Percentiles rank a stretch among this genome's conserved stretches.
Conservation (phyloP, 2,329 filamentous ascomycete genomes). For the Piedraia hortae region DNA sequence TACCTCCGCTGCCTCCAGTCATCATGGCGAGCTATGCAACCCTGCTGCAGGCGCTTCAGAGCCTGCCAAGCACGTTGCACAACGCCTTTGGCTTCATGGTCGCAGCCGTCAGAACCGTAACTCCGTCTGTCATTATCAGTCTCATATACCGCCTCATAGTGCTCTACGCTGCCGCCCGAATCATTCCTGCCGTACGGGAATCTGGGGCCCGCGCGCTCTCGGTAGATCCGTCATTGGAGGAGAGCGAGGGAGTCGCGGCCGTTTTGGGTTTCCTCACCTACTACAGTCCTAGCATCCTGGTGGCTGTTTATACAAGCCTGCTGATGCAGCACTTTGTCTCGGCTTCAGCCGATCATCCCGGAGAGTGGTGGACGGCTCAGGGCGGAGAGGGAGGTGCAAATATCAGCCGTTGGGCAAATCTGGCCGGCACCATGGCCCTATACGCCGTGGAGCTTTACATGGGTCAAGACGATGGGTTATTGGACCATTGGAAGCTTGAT, state of each 20-base stretch:
- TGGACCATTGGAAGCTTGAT: constrained; percentile 5
- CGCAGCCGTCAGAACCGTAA: constrained; percentile 83
- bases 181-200: constrained; percentile 79
- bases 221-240: constrained; percentile 62
- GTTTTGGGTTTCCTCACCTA: constrained; percentile 65
- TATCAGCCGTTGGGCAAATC: constrained; percentile 79
- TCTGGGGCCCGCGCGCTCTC: constrained; percentile 59
- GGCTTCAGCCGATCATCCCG: constrained; percentile 26
- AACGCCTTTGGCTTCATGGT: constrained; percentile 66
- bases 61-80: constrained; percentile 57
- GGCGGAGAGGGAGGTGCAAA: constrained; percentile 63
- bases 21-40: constrained; percentile 98
- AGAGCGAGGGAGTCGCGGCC: constrained; percentile 38
- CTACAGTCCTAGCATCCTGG: constrained; percentile 83
- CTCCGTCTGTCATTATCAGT: constrained; percentile 83
- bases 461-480: constrained; percentile 31
- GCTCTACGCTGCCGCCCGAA: constrained; percentile 81
- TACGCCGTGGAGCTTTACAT: constrained; percentile 81
- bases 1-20: constrained; percentile 84
- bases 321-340: constrained; percentile 86
- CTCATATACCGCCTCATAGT: constrained; percentile 82
- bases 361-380: constrained; percentile 60
- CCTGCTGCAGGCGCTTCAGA: constrained; percentile 55
- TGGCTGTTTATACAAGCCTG: constrained; percentile 86
- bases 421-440: constrained; percentile 63